Base-by-base conservation (phyloP, 352 stramenopile species). In the Pythium brassicae region DNA sequence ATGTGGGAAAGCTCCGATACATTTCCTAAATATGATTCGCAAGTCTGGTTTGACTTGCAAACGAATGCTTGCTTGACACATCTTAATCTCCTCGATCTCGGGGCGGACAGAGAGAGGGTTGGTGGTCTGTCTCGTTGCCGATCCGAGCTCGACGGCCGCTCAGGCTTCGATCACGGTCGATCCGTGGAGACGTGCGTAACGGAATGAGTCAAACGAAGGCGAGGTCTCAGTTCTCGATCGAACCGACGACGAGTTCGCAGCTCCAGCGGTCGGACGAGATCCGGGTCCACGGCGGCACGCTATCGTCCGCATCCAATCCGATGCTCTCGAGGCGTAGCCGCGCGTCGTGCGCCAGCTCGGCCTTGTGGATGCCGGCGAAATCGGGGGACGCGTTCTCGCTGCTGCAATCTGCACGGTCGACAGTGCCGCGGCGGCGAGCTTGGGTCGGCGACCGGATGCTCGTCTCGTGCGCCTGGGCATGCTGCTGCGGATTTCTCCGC, bases 231-330 rank as follows among this genome's bases (percentile, higher is more conserved):
- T 14, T 37, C 32, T 37, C 32, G 32, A 37, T 7, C 32, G 45
- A 50, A 12, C 57, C 45, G n/a, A 65, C 17, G 19, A 11, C 37
- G 25, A 48, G 52, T 12, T 65, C 52, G 37, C 51, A 65, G 52
- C 52, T 60, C 59, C 59, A 65, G 45, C 59, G 59, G 5, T 40
- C 52, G 0, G 27, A 25, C 3, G n/a, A 17, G 2, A 12, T 22
- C 25, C 45, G 51, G 2, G 55, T n/a, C 58, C 58, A 59, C 11
- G 58, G 58, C 10, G 59, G 59, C 3, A 65, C 46, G 25, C 59
- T 60, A 42, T 65, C 59, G 23, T 59, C 39, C 27, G 51, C 39
- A 25, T 50, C 23, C n/a, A 65, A 52, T 11, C 52, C 59, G 5
- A 59, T 12, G 17, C 44, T 55, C 32, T 53, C 12, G 12, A 65